A percentile compares a stretch with the other conserved stretches of the same genome.
Evolutionary conservation across 352 stramenopile genomes (phyloP).

Genomic region (Pythium volutum): DNA sequence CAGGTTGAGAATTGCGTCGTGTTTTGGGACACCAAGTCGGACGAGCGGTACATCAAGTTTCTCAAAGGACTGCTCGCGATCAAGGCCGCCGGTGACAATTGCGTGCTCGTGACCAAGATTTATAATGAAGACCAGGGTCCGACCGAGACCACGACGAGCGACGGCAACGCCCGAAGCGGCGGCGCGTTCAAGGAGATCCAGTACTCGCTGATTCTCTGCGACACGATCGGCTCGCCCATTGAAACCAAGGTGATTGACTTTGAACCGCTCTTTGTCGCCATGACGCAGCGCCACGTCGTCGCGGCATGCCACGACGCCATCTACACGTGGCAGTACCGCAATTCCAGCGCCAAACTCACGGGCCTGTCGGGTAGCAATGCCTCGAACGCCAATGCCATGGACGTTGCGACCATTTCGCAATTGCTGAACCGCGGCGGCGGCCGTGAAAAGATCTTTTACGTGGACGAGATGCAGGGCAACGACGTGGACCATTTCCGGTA

Average conservation of each 20-base stretch:
- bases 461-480: slow-evolving; percentile 79
- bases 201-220: slow-evolving; percentile 85
- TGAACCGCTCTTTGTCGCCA: slow-evolving; percentile 77
- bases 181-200: slow-evolving; percentile 59
- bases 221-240: slow-evolving; percentile 80
- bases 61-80: slow-evolving; percentile 76
- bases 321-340: slow-evolving; percentile 94
- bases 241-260: slow-evolving; percentile 86
- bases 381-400: slow-evolving; percentile 37
- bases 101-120: slow-evolving; percentile 81
- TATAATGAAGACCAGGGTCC: slow-evolving; percentile 66
- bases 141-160: slow-evolving; percentile 6
- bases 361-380: slow-evolving; percentile 38
- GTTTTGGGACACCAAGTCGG: slow-evolving; percentile 91
- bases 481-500: slow-evolving; percentile 76
- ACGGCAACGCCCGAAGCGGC: neutral
- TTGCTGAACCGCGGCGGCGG: slow-evolving; percentile 58
- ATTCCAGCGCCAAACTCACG: slow-evolving; percentile 73
- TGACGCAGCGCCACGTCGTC: slow-evolving; percentile 86
- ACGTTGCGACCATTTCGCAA: slow-evolving; percentile 63
- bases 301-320: slow-evolving; percentile 78
- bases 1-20: slow-evolving; percentile 87
- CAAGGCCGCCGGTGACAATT: slow-evolving; percentile 84
- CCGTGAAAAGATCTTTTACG: slow-evolving; percentile 89
- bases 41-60: slow-evolving; percentile 85